Percentiles rank a stretch among this genome's conserved stretches.
These are phyloP conservation scores for Mycosphaerella sp. DNA, from an alignment of 2,329 filamentous ascomycete species.

Conservation along the genomic window DNA sequence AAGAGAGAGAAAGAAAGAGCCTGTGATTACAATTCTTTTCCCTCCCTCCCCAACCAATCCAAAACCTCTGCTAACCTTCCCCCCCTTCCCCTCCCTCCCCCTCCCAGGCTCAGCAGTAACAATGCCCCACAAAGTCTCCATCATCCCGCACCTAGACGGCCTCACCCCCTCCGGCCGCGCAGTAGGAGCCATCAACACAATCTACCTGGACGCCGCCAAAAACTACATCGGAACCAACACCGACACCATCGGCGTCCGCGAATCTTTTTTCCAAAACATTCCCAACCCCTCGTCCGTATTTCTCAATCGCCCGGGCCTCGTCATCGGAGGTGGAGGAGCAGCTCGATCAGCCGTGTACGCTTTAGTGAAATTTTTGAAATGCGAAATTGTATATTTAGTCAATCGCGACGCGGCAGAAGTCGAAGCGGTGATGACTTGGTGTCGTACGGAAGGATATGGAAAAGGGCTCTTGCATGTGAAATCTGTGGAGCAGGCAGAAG, in stretches of 20 bases:
- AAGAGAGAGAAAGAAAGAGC: too few relatives aligned
- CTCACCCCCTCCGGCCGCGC: constrained; percentile 65
- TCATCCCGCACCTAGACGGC: constrained; percentile 65
- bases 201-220: constrained; percentile 54
- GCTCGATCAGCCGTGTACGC: constrained; percentile 73
- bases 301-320: constrained; percentile 58
- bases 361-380: constrained; percentile 61
- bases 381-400: constrained; percentile 65
- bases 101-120: constrained; percentile 61
- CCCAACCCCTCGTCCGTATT: constrained; percentile 43
- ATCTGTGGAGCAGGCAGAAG: constrained; percentile 53
- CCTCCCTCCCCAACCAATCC: too few relatives aligned
- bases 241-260: constrained; percentile 70
- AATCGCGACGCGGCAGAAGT: constrained; percentile 67
- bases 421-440: constrained; percentile 59
- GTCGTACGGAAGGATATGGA: constrained; percentile 53
- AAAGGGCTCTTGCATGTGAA: constrained; percentile 55
- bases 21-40: too few relatives aligned
- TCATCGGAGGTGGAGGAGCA: constrained; percentile 72
- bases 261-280: constrained; percentile 54
- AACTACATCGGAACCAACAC: constrained; percentile 67
- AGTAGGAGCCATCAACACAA: constrained; percentile 73
- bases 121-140: constrained; percentile 77
- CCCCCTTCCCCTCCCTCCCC: neutral
- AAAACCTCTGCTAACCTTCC: too few relatives aligned